These are phyloP conservation scores for Abelmoschus esculentus DNA, from an alignment of 345 rosid genomes.

Conservation along the genomic window DNA sequence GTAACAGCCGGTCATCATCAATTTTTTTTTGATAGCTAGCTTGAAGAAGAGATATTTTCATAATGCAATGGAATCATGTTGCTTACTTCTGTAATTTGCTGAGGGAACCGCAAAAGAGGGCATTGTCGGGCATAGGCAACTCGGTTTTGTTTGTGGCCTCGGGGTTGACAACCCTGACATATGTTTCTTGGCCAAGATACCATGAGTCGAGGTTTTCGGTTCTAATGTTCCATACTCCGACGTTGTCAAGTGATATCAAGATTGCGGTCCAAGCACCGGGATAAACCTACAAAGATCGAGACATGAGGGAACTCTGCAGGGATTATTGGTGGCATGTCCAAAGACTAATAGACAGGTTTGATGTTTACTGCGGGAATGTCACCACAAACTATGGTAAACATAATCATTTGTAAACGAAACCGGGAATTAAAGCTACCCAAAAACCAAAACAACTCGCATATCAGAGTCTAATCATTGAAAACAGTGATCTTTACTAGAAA, in stretches of 20 bases:
- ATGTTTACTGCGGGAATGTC: background rate
- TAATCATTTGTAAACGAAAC: background rate
- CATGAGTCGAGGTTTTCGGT: constrained; percentile 94
- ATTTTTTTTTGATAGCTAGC: background rate
- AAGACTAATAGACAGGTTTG: background rate
- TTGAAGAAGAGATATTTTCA: background rate
- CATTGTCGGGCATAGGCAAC: constrained; percentile 73
- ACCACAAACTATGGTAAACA: background rate
- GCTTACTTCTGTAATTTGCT: constrained; percentile 66
- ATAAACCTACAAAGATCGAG: constrained; percentile 50
- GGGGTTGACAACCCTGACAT: constrained; percentile 81
- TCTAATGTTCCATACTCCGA: constrained; percentile 95
- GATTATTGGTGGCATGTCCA: background rate
- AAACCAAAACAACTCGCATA: no score
- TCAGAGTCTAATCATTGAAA: background rate
- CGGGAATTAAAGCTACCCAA: no score
- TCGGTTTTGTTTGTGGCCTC: constrained; percentile 91
- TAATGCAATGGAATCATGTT: background rate
- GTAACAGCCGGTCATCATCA: background rate
- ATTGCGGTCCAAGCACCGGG: constrained; percentile 98
- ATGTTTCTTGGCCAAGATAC: constrained; percentile 99
- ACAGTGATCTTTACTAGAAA: background rate
- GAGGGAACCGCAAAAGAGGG: constrained; percentile 81
- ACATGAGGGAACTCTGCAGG: background rate
- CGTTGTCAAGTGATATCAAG: constrained; percentile 89